Base-by-base conservation (phyloP, 2,329 filamentous ascomycete genomes). In the Coccinonectria pachysandricola region DNA sequence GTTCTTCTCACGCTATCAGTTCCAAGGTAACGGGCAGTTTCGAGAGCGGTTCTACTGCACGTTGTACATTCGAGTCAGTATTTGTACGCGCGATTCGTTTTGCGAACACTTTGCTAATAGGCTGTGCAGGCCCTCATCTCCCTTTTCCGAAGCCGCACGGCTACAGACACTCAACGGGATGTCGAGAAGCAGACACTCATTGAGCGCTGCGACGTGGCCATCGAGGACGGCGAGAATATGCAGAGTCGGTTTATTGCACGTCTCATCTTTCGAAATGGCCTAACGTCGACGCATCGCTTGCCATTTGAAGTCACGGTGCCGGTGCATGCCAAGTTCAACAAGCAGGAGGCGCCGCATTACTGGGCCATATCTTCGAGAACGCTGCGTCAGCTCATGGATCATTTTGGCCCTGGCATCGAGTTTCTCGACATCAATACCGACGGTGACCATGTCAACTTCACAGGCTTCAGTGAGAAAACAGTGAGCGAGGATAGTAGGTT, bases 391-490 rank as follows among this genome's bases (percentile, higher is more conserved):
- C 69, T 85, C 35, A 77, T 83, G 55, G 82, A 87, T 33, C 81
- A 85, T 46, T 87, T 87, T 45, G 79, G 80, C 0, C 78, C 79
- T 2, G 81, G 79, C 5, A 84, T 83, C 16, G 82, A 88, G 50
- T 78, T 86, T 39, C 66, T 88, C 3, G 82, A 87, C 40, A 78
- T 88, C 36, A 79, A 81, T 45, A 75, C 77, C 0, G 75, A 84
- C 34, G 74, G 75, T 8, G 74, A 81, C 27, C 71, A 79, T 23
- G 75, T 81, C 10, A 80, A 82, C 31, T 83, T 88, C 43, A 83
- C 80, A 14, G 86, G 80, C 47, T 87, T 82, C 45, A 86, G 80
- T 1, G 82, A 87, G 50, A 87, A 84, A 56, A 73, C 79, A 7
- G 68, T 75, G 30, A 78, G 75, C 40, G 75, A 77, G 24, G 59